Conservation (phyloP, 108 stramenopile species). For the Discostella stelligeroides region DNA sequence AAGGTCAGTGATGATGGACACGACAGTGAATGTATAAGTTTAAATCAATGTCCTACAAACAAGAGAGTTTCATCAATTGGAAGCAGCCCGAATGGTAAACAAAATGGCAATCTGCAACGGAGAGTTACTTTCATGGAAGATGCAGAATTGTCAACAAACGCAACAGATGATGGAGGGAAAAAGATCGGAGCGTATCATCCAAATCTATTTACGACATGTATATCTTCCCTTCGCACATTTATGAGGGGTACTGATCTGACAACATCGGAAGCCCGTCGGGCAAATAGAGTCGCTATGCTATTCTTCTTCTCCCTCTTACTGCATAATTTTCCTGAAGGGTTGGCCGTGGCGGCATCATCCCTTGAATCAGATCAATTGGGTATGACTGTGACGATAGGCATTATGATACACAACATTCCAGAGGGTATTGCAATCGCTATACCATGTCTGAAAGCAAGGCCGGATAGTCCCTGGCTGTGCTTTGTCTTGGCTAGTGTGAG, state of each 20-base stretch:
- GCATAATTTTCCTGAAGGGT: constrained; percentile 87
- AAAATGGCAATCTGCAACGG: constrained; percentile 19
- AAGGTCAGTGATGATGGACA: constrained; percentile 30
- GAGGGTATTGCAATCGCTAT: constrained; percentile 87
- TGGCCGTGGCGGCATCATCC: constrained; percentile 75
- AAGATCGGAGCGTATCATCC: constrained; percentile 18
- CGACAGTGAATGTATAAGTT: constrained; percentile 4
- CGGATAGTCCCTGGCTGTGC: constrained; percentile 72
- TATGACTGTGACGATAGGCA: constrained; percentile 73
- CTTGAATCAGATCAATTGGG: constrained; percentile 73
- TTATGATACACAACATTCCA: constrained; percentile 87
- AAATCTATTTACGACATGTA: constrained; percentile 11
- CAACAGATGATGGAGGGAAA: constrained; percentile 13
- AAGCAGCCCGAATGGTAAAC: constrained; percentile 1
- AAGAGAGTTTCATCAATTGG: constrained; percentile 2
- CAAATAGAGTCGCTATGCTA: constrained; percentile 82
- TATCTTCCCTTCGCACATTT: constrained; percentile 24
- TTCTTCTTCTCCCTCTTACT: constrained; percentile 69
- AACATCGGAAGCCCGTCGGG: constrained; percentile 52
- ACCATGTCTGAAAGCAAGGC: constrained; percentile 79
- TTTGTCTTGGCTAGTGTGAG: constrained; percentile 74
- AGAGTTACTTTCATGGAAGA: constrained; percentile 25
- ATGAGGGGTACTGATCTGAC: constrained; percentile 54
- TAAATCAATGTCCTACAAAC: constrained; percentile 13
- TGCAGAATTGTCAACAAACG: constrained; percentile 15